Base-by-base conservation (phyloP, 2,329 filamentous ascomycete genomes). In the Exophiala sp. region DNA sequence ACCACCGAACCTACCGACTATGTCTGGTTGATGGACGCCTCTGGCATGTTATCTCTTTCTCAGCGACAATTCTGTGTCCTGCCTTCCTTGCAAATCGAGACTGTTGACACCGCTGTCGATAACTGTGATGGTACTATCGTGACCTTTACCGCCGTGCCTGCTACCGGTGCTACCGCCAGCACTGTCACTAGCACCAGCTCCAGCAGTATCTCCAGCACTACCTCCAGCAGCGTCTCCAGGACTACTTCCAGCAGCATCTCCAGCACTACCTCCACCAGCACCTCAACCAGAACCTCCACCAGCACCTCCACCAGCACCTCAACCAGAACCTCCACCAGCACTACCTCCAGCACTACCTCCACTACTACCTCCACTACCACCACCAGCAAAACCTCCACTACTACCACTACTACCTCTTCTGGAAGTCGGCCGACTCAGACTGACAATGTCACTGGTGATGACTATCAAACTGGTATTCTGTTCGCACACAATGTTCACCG, bases 401-500 rank as follows among this genome's bases (percentile, higher is more conserved):
- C 54, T 12, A 36, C 54, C 12, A 52, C 50, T 7, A 47, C 50
- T 45, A 50, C 65, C 76, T 2, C 66, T 80, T 11, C 66, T 79
- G 39, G 12, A 63, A 80, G 50, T 78, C 78, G 1, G 54, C 65
- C 3, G 72, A 80, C 59, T 77, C 75, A 2, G 72, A 72, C 54
- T 67, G 68, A 8, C 68, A 75, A n/a, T 77, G 50, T 57, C 21
- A 14, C 50, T 38, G 21, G 39, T 35, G 6, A 49, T 8, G 34
- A 44, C 62, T 66, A 72, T 58, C 50, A 58, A 16, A 47, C 52
- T 20, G 44, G 41, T 18, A 62, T 73, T 34, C 65, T 92, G 46
- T 76, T 84, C 64, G 82, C 88, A 69, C 92, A 97, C 84, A 96
- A 96, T 75, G 64, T 86, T 49, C 89, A 94, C 74, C 91, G 94